phyloP scores from a whole-genome alignment of 495 filamentous ascomycete genomes.

The Staphylotrichum longicolle region DNA sequence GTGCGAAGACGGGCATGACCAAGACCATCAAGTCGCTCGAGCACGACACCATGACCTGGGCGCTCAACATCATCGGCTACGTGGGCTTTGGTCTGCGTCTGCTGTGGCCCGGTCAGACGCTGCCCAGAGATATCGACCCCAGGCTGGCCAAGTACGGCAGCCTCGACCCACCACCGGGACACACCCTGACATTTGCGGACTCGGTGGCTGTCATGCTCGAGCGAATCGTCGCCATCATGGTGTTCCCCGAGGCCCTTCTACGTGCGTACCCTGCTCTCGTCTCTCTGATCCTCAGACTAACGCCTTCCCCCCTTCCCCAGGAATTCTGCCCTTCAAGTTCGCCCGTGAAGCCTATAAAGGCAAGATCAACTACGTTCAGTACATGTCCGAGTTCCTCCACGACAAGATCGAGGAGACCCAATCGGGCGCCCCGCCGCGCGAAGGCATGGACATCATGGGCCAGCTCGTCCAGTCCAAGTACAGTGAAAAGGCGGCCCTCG shows the following conservation, averaged over 20 bases:
- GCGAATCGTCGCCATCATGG: conserved; percentile 53
- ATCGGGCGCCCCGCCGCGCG: conserved; percentile 41
- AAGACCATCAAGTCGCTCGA: conserved; percentile 52
- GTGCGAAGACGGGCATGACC: conserved; percentile 31
- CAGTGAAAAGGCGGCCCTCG: conserved; percentile 23
- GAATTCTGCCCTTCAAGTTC: conserved; percentile 49
- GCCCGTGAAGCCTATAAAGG: conserved; percentile 49
- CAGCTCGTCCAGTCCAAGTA: conserved; percentile 50
- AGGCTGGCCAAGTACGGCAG: conserved; percentile 45
- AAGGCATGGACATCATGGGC: conserved; percentile 66
- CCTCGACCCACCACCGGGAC: conserved; percentile 47
- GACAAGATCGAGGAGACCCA: conserved; percentile 52
- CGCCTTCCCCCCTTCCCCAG: neutral
- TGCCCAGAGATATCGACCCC: conserved; percentile 39
- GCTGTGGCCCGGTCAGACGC: conserved; percentile 53
- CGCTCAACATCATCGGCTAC: conserved; percentile 65
- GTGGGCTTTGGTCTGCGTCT: conserved; percentile 63
- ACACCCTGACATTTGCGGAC: conserved; percentile 59
- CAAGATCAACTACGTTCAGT: conserved; percentile 59
- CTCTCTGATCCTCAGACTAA: neutral
- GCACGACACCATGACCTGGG: conserved; percentile 60
- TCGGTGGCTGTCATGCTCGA: conserved; percentile 53
- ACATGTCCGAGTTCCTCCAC: conserved; percentile 62
- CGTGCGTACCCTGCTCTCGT: conserved; percentile 27
- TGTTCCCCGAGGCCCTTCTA: conserved; percentile 50